Conservation (phyloP, 257 asterid genomes). For the Fraxinus americana region DNA sequence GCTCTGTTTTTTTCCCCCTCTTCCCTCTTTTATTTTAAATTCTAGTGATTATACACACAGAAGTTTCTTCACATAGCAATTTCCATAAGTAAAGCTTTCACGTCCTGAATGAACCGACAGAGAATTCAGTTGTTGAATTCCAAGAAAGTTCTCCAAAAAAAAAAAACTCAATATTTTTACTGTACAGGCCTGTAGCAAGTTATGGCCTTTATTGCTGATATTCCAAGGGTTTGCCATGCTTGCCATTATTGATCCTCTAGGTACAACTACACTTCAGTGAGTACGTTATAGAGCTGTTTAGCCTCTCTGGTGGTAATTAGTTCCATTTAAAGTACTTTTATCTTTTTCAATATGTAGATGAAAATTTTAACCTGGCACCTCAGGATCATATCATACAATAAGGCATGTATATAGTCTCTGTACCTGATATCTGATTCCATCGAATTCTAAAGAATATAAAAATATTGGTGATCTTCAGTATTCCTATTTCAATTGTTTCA, state of each 20-base stretch:
- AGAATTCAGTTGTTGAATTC: not conserved
- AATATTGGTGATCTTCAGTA: not conserved
- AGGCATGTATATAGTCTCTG: not conserved
- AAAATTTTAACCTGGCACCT: not conserved
- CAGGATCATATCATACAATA: not conserved
- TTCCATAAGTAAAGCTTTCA: not conserved
- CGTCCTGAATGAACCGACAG: not conserved
- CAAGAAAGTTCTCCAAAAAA: not conserved
- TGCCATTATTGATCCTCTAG: not conserved
- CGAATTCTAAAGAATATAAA: not conserved
- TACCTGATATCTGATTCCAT: not conserved
- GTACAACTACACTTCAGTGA: not conserved
- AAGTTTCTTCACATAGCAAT: not conserved
- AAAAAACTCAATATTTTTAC: not conserved
- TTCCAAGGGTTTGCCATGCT: not conserved
- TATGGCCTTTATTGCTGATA: not conserved
- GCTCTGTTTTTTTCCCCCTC: too few relatives aligned
- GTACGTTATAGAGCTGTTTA: not conserved
- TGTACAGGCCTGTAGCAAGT: not conserved
- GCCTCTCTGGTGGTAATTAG: not conserved
- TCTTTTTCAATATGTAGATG: not conserved
- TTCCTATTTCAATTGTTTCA: slow-evolving; percentile 30
- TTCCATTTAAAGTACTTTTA: not conserved
- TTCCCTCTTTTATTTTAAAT: too few relatives aligned
- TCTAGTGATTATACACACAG: not conserved